Conservation (phyloP, 2,329 filamentous ascomycete species). For the Xylariomycetidae sp. region DNA sequence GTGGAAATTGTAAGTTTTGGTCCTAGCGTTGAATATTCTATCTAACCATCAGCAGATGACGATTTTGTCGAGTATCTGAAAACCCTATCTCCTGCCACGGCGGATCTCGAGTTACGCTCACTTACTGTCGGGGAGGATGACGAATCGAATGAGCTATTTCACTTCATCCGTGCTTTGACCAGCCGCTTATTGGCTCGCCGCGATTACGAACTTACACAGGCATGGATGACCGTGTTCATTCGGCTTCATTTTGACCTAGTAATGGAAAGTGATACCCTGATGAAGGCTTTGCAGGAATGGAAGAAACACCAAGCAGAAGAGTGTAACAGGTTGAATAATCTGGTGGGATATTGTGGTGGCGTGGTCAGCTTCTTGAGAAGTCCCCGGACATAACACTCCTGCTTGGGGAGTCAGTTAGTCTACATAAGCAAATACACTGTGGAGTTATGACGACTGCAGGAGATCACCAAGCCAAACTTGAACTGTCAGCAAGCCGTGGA, state of each 20-base stretch:
- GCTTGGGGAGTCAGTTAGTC: too few species aligned
- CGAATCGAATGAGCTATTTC: constrained; percentile 64
- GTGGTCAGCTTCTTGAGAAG: constrained; percentile 77
- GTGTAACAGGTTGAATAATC: constrained; percentile 61
- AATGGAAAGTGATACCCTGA: constrained; percentile 47
- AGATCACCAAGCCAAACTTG: too few species aligned
- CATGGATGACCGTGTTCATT: constrained; percentile 96
- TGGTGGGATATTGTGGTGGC: constrained; percentile 85
- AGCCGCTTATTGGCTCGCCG: constrained; percentile 60
- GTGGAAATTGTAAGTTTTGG: constrained; percentile 52
- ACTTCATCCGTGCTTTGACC: constrained; percentile 80
- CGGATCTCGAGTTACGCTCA: constrained; percentile 87
- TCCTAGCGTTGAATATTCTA: background rate
- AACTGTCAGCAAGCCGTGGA: too few species aligned
- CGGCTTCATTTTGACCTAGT: constrained; percentile 65
- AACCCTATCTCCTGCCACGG: constrained; percentile 73
- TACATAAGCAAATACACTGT: too few species aligned
- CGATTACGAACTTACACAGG: constrained; percentile 92
- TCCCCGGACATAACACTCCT: constrained; percentile 48
- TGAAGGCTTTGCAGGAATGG: constrained; percentile 63
- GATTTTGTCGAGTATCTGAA: constrained; percentile 76
- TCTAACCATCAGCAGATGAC: constrained; percentile 39
- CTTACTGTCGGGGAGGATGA: constrained; percentile 47
- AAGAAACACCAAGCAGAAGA: constrained; percentile 68
- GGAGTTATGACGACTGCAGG: too few species aligned